Evolutionary conservation across 2,329 filamentous ascomycete species (phyloP), one percentile per base, ranked within the genome.

Genomic region (Byssoonygena ceratinophila): DNA sequence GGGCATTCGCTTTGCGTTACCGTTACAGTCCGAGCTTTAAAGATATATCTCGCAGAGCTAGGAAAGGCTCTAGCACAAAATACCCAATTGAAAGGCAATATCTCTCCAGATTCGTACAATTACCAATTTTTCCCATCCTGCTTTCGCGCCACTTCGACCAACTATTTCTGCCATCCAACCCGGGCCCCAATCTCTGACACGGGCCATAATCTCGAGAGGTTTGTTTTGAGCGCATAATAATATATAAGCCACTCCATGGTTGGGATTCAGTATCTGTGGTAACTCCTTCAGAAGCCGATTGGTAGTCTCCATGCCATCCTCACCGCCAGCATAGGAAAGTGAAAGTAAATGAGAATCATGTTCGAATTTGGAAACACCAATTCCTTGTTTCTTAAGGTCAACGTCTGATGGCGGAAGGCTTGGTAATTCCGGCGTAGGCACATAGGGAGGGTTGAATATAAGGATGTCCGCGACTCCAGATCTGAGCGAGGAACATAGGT

Each of bases 401-500:
- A 29, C 27, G 5, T 29, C 32, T 12, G 47, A 36, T 3, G 51
- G 23, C 7, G 52, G 55, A n/a, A 54, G 52, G 14, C 29, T 66
- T 1, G 91, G 90, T 54, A 94, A 71, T 37, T 82, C 79, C 23
- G 83, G 77, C 1, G 90, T 94, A 1, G 92, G 92, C 12, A 98
- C 92, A 66, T 98, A 98, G 0, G 92, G 92, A 50, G 92, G 92
- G 65, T 98, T 98, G 76, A 97, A 98, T 25, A 98, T 78, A 57
- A 98, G 76, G 9, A 98, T 77, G 64, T 98, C 92, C 4, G 94
- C 77, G 36, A 71, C 69, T 1, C 75, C 73, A 0, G 71, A 64
- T 6, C 77, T 76, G 37, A 94, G 70, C 0, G 83, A 72, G 1
- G 77, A 68, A 3, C 77, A 75, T 0, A 98, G 75, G 64, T 97